Conservation (phyloP, 148 eudicot species). For the Rhododendron simsii region DNA sequence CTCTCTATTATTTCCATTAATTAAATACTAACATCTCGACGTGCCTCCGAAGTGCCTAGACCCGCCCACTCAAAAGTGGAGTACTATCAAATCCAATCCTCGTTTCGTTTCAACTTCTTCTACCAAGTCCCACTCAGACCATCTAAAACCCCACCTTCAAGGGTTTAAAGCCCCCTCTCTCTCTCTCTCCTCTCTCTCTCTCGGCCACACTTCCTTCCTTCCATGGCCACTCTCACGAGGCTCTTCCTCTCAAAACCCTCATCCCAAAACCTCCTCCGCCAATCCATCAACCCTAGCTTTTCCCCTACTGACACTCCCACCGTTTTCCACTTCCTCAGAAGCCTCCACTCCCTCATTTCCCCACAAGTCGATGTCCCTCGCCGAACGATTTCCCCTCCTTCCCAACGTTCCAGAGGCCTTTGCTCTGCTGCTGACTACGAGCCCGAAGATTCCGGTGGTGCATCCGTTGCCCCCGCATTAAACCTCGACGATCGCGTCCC, state of each 20-base stretch:
- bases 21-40: no score
- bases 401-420: slow-evolving; percentile 23
- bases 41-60: no score
- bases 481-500: slow-evolving; percentile 68
- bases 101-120: no score
- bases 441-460: slow-evolving; percentile 16
- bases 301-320: slow-evolving; percentile 5
- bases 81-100: no score
- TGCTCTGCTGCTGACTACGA: slow-evolving; percentile 35
- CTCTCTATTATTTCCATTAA: no score
- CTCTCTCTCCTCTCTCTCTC: background rate
- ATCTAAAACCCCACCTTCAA: no score
- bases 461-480: slow-evolving; percentile 31
- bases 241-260: slow-evolving; percentile 22
- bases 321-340: slow-evolving; percentile 14
- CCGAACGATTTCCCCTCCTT: background rate
- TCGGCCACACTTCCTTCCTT: background rate
- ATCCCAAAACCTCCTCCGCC: slow-evolving; percentile 6
- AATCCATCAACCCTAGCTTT: slow-evolving; percentile 7
- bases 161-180: background rate
- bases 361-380: background rate
- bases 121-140: no score
- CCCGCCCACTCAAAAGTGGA: no score
- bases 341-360: slow-evolving; percentile 10
- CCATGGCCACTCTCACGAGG: slow-evolving; percentile 29